These are phyloP conservation scores for Truncatella angustata DNA, from an alignment of 2,329 filamentous ascomycete species.

Conservation along the genomic window DNA sequence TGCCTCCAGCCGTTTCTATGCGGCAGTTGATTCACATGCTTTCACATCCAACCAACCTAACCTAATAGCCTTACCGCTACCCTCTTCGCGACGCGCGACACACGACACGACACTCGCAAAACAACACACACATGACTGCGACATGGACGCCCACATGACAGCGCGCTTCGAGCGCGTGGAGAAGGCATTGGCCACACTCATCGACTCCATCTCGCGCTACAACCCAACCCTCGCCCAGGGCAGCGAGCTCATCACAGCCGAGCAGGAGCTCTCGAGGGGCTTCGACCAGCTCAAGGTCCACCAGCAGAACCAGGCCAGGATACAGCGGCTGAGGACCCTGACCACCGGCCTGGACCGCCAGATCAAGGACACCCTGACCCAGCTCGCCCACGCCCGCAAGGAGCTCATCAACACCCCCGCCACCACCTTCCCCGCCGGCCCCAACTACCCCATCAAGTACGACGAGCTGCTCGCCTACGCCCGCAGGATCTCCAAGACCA, in stretches of 20 bases:
- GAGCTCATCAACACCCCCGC: conserved; percentile 66
- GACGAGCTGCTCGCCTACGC: conserved; percentile 75
- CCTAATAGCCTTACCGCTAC: no score
- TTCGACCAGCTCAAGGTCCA: conserved; percentile 70
- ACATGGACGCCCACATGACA: conserved; percentile 61
- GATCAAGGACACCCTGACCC: conserved; percentile 67
- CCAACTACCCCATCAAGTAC: conserved; percentile 61
- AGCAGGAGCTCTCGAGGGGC: conserved; percentile 64
- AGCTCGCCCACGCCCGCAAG: conserved; percentile 70
- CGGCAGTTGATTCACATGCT: no score
- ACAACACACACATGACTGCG: no score
- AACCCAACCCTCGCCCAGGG: conserved; percentile 70
- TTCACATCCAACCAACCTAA: no score
- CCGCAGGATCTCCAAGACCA: conserved; percentile 76
- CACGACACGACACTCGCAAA: no score
- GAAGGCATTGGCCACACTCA: conserved; percentile 64
- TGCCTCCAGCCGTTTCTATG: no score
- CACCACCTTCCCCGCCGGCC: conserved; percentile 50
- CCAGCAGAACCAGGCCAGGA: conserved; percentile 70
- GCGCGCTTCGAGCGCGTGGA: conserved; percentile 65
- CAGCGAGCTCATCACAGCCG: conserved; percentile 67
- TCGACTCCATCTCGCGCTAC: conserved; percentile 80
- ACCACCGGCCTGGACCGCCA: conserved; percentile 66
- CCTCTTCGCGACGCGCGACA: no score
- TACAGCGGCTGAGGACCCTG: conserved; percentile 66